Evolutionary conservation across 169 alveolate species (phyloP), one percentile per base, ranked within the genome.

Genomic region (Plasmodium yoelii): DNA sequence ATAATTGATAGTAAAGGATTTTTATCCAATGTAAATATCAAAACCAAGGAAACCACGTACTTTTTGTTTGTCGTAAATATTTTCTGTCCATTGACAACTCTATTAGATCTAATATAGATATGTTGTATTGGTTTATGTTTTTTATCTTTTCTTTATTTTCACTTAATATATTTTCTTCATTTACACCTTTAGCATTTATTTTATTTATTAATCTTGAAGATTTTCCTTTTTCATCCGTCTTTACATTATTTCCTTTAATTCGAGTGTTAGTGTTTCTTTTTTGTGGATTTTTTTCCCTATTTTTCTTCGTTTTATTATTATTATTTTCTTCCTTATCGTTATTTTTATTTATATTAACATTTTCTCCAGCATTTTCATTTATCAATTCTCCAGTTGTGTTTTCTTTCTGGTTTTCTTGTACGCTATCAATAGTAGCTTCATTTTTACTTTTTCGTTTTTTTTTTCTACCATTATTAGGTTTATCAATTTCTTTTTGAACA

Each of bases 31-130:
- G 18, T 22, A 53, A 53, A 34, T 64, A 39, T 86, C 26, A 86
- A 63, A 86, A 86, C 91, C 91, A 86, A 4, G 91, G 91, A 63
- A 86, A 86, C 86, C 87, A 86, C 12, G 91, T 49, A 39, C 67
- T 12, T 69, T 69, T 70, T 44, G 63, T 64, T 13, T 60, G 69
- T 70, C 28, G 57, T 70, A 86, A 86, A 46, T 68, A 26, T 56
- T 70, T 71, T 15, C 46, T 70, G 71, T 73, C 60, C 87, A 57
- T 86, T 22, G 91, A 68, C 56, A 71, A 69, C 57, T 86, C 87
- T 42, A 86, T 86, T 57, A 86, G 34, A 60, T 86, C 91, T 28
- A 68, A n/a, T 24, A 86, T 74, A 24, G 91, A 86, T 18, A 70
- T 68, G 70, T 71, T 63, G 7, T 44, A 51, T 64, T 86, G 69